Conservation (phyloP, 345 rosid species). For the Eucalyptus victrix region DNA sequence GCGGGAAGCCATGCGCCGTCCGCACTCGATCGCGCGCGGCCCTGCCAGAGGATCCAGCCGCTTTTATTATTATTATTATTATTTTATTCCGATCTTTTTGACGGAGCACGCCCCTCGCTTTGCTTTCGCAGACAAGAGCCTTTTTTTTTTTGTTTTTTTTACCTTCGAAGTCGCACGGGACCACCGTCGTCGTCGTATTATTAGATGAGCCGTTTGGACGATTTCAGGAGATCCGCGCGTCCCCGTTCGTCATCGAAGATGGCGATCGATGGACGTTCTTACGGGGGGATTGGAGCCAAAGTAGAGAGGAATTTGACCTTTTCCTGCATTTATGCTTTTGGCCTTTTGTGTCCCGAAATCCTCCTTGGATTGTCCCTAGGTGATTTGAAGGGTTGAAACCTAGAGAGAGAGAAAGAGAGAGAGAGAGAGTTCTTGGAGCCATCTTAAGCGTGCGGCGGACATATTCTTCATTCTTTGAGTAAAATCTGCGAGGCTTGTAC, state of each 20-base stretch:
- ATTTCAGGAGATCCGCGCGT: not conserved
- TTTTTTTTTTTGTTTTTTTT: rapidly evolving
- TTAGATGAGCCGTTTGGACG: not conserved
- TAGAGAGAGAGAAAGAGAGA: not conserved
- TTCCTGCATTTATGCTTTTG: not conserved
- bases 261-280: not conserved
- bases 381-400: not conserved
- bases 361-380: not conserved
- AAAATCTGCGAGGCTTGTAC: not conserved
- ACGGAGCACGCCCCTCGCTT: not conserved
- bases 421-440: not conserved
- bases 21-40: not conserved
- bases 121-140: not conserved
- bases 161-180: not conserved
- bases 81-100: not conserved
- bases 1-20: not conserved
- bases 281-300: not conserved
- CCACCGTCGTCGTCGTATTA: not conserved
- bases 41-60: not conserved
- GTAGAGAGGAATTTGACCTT: not conserved
- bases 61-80: not conserved
- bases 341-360: not conserved
- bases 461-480: not conserved
- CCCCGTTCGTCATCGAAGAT: not conserved
- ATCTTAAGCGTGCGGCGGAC: not conserved